phyloP scores from a whole-genome alignment of 2,329 filamentous ascomycete genomes.

The Colletotrichum destructivum region DNA sequence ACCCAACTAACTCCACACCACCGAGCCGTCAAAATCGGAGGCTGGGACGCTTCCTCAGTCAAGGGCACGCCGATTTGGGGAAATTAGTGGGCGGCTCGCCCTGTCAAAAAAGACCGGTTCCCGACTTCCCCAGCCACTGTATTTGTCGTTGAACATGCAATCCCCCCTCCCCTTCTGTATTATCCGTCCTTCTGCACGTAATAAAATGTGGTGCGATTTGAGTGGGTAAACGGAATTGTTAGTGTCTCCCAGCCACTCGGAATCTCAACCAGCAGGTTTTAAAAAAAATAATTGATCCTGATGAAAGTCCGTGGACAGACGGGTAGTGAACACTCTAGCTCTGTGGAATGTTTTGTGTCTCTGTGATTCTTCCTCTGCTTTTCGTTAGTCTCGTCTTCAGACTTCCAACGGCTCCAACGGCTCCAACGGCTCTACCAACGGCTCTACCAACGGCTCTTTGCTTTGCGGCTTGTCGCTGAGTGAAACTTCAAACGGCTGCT shows the following conservation, averaged over 20 bases:
- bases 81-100: neutral
- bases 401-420: neutral
- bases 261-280: neutral
- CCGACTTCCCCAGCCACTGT: constrained; percentile 15
- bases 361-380: neutral
- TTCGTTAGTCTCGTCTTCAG: neutral
- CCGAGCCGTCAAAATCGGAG: neutral
- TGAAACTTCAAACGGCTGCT: neutral
- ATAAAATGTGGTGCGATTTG: constrained; percentile 25
- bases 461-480: neutral
- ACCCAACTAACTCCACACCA: neutral
- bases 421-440: too few relatives aligned
- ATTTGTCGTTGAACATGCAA: constrained; percentile 11
- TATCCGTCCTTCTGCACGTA: constrained; percentile 13
- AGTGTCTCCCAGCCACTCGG: constrained; percentile 27
- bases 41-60: neutral
- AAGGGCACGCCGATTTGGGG: neutral
- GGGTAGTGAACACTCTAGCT: neutral
- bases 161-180: neutral
- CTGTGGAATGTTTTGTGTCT: neutral
- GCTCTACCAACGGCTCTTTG: neutral
- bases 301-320: constrained; percentile 11
- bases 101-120: neutral
- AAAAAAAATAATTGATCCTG: neutral
- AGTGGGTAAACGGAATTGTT: constrained; percentile 21